Base-by-base conservation (phyloP, 2,329 filamentous ascomycete species). In the Byssothecium circinans region DNA sequence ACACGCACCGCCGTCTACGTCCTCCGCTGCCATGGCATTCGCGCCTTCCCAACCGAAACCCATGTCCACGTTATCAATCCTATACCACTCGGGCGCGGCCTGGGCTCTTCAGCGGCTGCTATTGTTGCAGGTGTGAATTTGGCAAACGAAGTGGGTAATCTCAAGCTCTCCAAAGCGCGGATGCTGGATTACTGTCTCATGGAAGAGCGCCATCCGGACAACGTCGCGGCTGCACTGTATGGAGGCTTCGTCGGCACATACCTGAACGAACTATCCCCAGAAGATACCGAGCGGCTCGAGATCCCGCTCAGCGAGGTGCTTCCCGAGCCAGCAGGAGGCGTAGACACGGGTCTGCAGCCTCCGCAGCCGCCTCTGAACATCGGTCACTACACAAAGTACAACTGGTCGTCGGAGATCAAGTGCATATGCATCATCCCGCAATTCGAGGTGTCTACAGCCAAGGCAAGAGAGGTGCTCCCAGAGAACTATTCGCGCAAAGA, bases 161-260 rank as follows among this genome's bases (percentile, higher is more conserved):
- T 99, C 52, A 79, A 86, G 36, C 76, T 99, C 54, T 84, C 83
- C 49, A 86, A 89, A 63, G 87, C 89, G 56, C 81, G 94, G 32
- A 82, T 99, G 68, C 86, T 99, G 62, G 94, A 99, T 74, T 99
- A 91, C 71, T 96, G 90, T 68, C 78, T 99, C 58, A 99, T 99
- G 94, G 95, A 96, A 72, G 89, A 74, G 60, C 72, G 70, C n/a
- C 71, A 74, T 53, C 71, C 71, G 6, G 71, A 74, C 60, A 74
- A 74, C 34, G 90, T 99, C 42, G 94, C 91, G 48, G 94, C 94
- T 12, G 91, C 94, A 7, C 82, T 97, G 29, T 97, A 95, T 64
- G 94, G 94, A 58, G 94, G 94, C 25, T 97, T 99, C 60, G 91
- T 99, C 20, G 94, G 94, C 51, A 96, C 92, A 15, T 97, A 97